Evolutionary conservation across 805 yeast species (phyloP).

Genomic region (Candida insectalens): DNA sequence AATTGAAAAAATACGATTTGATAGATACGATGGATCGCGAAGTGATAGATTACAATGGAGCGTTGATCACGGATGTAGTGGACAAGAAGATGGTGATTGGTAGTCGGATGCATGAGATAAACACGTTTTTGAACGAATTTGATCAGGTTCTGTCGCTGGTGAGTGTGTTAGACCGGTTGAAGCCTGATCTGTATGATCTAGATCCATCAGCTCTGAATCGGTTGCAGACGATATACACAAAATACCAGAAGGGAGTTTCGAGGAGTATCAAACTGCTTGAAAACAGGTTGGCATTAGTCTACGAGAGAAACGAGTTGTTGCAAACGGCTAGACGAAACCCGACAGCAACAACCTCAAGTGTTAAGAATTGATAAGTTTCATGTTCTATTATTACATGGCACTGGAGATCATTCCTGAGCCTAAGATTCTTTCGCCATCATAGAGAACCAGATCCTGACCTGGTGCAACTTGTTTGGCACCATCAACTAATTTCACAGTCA

Average conservation of each 20-base stretch:
- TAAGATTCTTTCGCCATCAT: constrained; percentile 52
- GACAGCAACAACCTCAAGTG: too few relatives aligned
- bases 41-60: not conserved
- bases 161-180: constrained; percentile 2
- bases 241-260: constrained; percentile 1
- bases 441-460: constrained; percentile 79
- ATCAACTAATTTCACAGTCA: constrained; percentile 29
- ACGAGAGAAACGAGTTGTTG: constrained; percentile 11
- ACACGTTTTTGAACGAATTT: not conserved
- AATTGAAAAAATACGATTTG: too few relatives aligned
- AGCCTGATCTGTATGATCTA: not conserved
- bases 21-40: too few relatives aligned
- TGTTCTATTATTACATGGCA: constrained; percentile 2
- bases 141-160: not conserved
- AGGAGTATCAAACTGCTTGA: constrained; percentile 12
- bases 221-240: not conserved
- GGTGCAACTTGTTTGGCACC: constrained; percentile 72
- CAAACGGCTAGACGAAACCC: too few relatives aligned
- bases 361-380: constrained; percentile 1
- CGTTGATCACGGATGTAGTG: too few relatives aligned
- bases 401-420: constrained; percentile 45
- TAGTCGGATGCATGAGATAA: not conserved
- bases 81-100: constrained; percentile 1
- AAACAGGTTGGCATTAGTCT: constrained; percentile 9
- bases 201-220: not conserved